Base-by-base conservation (phyloP, 1,139 yeast genomes). In the Taiozyma sp. region DNA sequence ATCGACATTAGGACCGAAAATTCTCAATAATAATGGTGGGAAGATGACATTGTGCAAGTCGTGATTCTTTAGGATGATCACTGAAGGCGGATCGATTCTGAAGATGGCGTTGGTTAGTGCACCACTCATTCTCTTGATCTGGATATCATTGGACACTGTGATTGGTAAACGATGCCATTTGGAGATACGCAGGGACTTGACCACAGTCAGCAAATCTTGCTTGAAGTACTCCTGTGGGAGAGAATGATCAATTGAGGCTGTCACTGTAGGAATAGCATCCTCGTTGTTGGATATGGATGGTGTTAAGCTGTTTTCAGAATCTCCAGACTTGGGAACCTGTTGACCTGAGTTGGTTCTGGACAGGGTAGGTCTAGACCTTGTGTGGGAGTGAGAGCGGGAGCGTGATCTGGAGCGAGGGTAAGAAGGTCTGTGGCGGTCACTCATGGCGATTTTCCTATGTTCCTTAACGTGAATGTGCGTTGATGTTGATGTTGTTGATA, bases 41-140 rank as follows among this genome's bases (percentile, higher is more conserved):
- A 69, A 59, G 11, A 51, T 43, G 13, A 44, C 44, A 43, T 50
- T 46, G 34, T 59, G 59, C n/a, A 58, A 47, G 19, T 58, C 56
- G 42, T 63, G 60, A 50, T 68, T 67, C 50, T 64, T 66, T 52
- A 65, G 78, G 50, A 76, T 75, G 7, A 46, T 56, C 13, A 56
- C 50, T 3, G 60, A 50, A 14, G 68, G 66, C 10, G 67, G 61
- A 46, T 68, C 75, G 5, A 90, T 77, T 59, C 83, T 81, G 67
- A 87, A 90, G 50, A 93, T 88, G 30, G 95, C 86, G 65, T 93
- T 93, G 28, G 99, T 93, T 65, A 93, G 75, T 0, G 99, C 99
- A 13, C 99, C 98, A 30, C 88, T 81, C 48, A 93, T 88, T 58
- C 97, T 76, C 21, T 68, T 69, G 49, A 91, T 62, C 51, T 75